Conservation (phyloP, 306 rosid species). For the Casuarina cunninghamiana region DNA sequence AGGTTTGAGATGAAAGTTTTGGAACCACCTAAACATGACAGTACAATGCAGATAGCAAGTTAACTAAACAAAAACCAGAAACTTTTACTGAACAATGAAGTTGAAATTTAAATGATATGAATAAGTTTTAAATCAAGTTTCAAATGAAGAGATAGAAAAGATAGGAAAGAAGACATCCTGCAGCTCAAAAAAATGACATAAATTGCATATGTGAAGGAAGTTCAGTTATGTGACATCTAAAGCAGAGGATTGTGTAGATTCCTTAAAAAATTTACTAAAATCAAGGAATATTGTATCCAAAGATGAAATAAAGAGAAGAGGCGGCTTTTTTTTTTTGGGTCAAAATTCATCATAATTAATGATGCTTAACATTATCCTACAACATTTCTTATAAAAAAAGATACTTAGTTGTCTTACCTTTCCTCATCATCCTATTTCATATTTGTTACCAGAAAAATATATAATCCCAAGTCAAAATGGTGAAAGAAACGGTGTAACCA, state of each 20-base stretch:
- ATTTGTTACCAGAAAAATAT: not conserved
- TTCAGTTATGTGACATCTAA: not conserved
- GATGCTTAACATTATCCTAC: not conserved
- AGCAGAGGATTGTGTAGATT: not conserved
- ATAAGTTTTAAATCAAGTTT: not conserved
- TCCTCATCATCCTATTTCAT: not conserved
- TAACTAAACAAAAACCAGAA: not conserved
- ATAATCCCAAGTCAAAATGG: slow-evolving; percentile 7
- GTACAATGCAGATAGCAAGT: not conserved
- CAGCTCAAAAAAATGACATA: not conserved
- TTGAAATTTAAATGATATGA: slow-evolving; percentile 1
- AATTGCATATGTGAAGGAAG: not conserved
- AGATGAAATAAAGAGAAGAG: not conserved
- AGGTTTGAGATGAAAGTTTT: slow-evolving; percentile 88
- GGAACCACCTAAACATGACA: slow-evolving; percentile 70
- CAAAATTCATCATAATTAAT: not conserved
- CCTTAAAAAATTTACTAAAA: not conserved
- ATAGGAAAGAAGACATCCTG: too few relatives aligned
- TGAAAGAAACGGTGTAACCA: slow-evolving; percentile 24
- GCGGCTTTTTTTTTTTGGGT: not conserved
- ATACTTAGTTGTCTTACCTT: not conserved
- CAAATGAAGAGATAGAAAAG: slow-evolving; percentile 3
- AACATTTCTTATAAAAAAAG: not conserved
- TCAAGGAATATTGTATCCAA: not conserved
- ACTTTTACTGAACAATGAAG: not conserved